Evolutionary conservation across 169 alveolate genomes (phyloP).

Genomic region (Cryptosporidium canis): DNA sequence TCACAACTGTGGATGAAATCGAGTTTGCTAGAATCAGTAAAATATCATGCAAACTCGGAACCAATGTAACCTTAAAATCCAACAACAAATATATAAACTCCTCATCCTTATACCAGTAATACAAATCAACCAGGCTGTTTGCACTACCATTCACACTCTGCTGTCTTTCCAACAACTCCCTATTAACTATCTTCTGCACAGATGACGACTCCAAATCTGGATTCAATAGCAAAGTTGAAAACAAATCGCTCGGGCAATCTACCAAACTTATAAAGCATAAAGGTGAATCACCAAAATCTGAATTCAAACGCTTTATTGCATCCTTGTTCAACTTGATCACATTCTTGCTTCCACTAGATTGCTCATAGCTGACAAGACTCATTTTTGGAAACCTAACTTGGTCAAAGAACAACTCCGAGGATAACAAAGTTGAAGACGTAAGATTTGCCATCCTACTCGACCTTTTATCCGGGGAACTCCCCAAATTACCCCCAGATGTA

Average conservation of each 20-base stretch:
- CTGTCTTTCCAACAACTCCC: neutral
- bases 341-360: neutral
- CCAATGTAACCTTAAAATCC: conserved; percentile 26
- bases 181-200: neutral
- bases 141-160: neutral
- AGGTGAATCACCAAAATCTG: conserved; percentile 65
- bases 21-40: conserved; percentile 44
- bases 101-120: conserved; percentile 68
- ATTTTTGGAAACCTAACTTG: conserved; percentile 39
- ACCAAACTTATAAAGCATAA: conserved; percentile 61
- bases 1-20: conserved; percentile 44
- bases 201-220: conserved; percentile 47
- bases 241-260: conserved; percentile 31
- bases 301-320: conserved; percentile 21
- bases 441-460: neutral
- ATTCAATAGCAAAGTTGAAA: conserved; percentile 17
- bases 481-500: neutral
- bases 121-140: conserved; percentile 40
- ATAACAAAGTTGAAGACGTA: conserved; percentile 36
- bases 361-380: conserved; percentile 23
- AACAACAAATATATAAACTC: conserved; percentile 60
- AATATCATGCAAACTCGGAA: conserved; percentile 49
- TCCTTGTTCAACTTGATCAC: conserved; percentile 16
- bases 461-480: neutral
- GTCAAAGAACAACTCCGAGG: conserved; percentile 39